Conservation (phyloP, 148 eudicot genomes). For the Amaranthus hypochondriacus region DNA sequence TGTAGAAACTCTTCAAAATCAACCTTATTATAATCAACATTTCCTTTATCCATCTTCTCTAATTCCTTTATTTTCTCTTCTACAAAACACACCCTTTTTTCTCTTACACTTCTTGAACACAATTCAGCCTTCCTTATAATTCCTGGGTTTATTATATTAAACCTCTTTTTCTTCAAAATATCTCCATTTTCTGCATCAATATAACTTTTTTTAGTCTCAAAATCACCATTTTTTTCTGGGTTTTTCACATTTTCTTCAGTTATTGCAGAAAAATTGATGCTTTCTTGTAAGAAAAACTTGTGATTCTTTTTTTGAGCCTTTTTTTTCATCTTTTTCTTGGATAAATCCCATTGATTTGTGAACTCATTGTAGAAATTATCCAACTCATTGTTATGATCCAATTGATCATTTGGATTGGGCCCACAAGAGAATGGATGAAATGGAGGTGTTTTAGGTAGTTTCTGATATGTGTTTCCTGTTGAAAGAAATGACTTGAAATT, state of each 20-base stretch:
- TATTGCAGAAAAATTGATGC: background rate
- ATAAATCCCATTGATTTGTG: slow-evolving; percentile 29
- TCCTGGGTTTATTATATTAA: slow-evolving; percentile 11
- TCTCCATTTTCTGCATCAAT: slow-evolving; percentile 12
- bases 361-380: slow-evolving; percentile 40
- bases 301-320: slow-evolving; percentile 10
- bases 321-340: slow-evolving; percentile 2
- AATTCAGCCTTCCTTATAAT: slow-evolving; percentile 7
- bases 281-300: background rate
- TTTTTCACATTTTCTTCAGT: background rate
- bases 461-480: slow-evolving; percentile 35
- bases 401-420: background rate
- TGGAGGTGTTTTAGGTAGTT: slow-evolving; percentile 46
- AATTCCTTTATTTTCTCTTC: slow-evolving; percentile 49
- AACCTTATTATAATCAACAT: slow-evolving; percentile 42
- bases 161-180: slow-evolving; percentile 10
- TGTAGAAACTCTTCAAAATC: slow-evolving; percentile 60
- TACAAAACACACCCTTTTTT: slow-evolving; percentile 27
- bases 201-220: background rate
- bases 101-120: slow-evolving; percentile 18
- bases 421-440: slow-evolving; percentile 35
- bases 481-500: slow-evolving; percentile 50
- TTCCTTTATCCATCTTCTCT: slow-evolving; percentile 38
- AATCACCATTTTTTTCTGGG: slow-evolving; percentile 3
- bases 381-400: slow-evolving; percentile 21